Conservation (phyloP, 345 rosid genomes). For the Hirschfeldia incana region DNA sequence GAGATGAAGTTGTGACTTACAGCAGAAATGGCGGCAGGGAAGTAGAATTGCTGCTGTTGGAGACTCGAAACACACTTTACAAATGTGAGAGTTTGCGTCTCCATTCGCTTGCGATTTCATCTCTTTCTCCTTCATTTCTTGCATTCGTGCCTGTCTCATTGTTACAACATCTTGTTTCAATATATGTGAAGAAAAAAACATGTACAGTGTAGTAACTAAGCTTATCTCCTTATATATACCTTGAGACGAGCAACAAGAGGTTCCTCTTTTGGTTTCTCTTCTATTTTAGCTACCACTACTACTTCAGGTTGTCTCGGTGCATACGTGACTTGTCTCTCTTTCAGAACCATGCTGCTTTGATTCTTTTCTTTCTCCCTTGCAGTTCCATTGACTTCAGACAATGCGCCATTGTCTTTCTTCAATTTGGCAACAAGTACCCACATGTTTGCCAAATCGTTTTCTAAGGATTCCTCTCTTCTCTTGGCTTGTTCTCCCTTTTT, state of each 20-base stretch:
- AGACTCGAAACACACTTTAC: constrained; percentile 98
- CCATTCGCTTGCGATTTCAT: constrained; percentile 65
- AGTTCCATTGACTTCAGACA: too few relatives aligned
- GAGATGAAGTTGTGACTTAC: constrained; percentile 54
- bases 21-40: constrained; percentile 98
- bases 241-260: constrained; percentile 89
- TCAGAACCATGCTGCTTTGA: constrained; percentile 42
- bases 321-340: constrained; percentile 56
- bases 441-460: constrained; percentile 97
- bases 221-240: constrained; percentile 39
- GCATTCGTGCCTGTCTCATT: constrained; percentile 83
- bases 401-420: too few relatives aligned
- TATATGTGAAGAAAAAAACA: background rate
- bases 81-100: constrained; percentile 85
- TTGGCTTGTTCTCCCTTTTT: constrained; percentile 83
- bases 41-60: constrained; percentile 95
- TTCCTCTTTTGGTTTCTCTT: constrained; percentile 73
- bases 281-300: constrained; percentile 34
- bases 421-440: constrained; percentile 97
- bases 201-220: background rate
- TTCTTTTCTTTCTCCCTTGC: constrained; percentile 41
- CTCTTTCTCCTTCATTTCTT: constrained; percentile 98
- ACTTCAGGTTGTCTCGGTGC: constrained; percentile 47
- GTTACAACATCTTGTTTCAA: constrained; percentile 4
- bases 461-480: constrained; percentile 88